phyloP scores from a whole-genome alignment of 805 yeast genomes.

The Hemisphaericaspora nanyangensis region DNA sequence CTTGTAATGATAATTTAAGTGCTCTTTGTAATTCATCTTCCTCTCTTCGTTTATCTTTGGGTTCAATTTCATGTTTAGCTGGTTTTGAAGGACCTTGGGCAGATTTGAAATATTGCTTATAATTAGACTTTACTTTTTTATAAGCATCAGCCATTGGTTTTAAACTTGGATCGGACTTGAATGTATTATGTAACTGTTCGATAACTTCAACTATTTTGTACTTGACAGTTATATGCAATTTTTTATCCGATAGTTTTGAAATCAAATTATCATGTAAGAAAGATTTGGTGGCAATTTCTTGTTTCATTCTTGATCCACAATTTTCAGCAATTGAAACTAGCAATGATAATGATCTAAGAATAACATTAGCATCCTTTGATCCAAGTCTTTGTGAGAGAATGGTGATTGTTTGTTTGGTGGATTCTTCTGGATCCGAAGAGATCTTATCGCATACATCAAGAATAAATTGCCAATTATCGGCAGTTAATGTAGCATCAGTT shows the following conservation, averaged over 20 bases:
- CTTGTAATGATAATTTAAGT: constrained; percentile 67
- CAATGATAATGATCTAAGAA: constrained; percentile 33
- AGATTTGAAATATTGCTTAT: constrained; percentile 26
- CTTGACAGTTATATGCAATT: constrained; percentile 67
- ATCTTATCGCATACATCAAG: constrained; percentile 40
- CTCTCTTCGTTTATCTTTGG: constrained; percentile 51
- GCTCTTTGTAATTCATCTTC: constrained; percentile 80
- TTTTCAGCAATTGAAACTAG: constrained; percentile 40
- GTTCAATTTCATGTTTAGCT: constrained; percentile 46
- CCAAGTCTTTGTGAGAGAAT: constrained; percentile 21
- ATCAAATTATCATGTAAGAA: constrained; percentile 33
- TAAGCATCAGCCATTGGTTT: constrained; percentile 64
- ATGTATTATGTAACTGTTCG: constrained; percentile 60
- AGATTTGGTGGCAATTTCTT: constrained; percentile 37
- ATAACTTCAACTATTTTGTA: constrained; percentile 61
- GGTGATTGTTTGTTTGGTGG: constrained; percentile 30
- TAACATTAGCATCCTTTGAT: constrained; percentile 37
- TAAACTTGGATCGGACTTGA: constrained; percentile 72
- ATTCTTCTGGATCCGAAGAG: constrained; percentile 32
- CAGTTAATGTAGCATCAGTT: constrained; percentile 38
- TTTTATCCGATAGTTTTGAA: constrained; percentile 46
- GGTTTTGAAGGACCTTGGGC: constrained; percentile 51
- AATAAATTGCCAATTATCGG: constrained; percentile 43
- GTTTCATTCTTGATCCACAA: constrained; percentile 43
- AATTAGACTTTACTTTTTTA: constrained; percentile 40